Base-by-base conservation (phyloP, 2,329 filamentous ascomycete species). In the Chalara sp. region DNA sequence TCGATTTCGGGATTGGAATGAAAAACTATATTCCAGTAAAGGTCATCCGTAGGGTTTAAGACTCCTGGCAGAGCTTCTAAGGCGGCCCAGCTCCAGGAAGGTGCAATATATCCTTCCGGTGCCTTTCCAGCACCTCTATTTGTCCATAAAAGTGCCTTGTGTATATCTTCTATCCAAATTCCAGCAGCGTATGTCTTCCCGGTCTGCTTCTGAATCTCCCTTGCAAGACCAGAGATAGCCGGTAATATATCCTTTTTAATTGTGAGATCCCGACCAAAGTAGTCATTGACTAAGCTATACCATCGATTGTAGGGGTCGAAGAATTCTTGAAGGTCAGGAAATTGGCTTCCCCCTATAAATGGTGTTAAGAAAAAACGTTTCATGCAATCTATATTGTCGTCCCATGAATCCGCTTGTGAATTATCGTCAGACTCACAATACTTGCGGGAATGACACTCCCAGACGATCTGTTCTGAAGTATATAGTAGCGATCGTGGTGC, bases 101-200 rank as follows among this genome's bases (percentile, higher is more conserved):
- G 44, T 28, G 44, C 44, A 8, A 13, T 8, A 46, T 46, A 46
- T 32, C 2, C 21, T 30, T 31, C 30, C 30, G n/a, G 10, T 8
- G 10, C 10, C 8, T 43, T 43, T 8, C 8, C 41, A n/a, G 10
- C 13, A n/a, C 41, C 21, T 8, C 8, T n/a, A 43, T 11, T n/a
- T n/a, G 21, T 11, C 51, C 51, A 53, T 12, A 53, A 31, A 11
- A 53, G 35, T n/a, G 44, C 51, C 43, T 46, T 43, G 21, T 53
- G 51, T 28, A 53, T 41, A 21, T 53, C 51, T 40, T 53, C 47
- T 7, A 47, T 6, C 51, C 51, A 53, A 5, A 53, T 33, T 6
- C 51, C 51, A 8, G 51, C 44, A 35, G 45, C 45, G 31, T 53
- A 53, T 11, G 32, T 32, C 32, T 41, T 45, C 2, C 40, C 47